Base-by-base conservation (phyloP, 208 protist genomes). In the Wallacemonas sp. region DNA sequence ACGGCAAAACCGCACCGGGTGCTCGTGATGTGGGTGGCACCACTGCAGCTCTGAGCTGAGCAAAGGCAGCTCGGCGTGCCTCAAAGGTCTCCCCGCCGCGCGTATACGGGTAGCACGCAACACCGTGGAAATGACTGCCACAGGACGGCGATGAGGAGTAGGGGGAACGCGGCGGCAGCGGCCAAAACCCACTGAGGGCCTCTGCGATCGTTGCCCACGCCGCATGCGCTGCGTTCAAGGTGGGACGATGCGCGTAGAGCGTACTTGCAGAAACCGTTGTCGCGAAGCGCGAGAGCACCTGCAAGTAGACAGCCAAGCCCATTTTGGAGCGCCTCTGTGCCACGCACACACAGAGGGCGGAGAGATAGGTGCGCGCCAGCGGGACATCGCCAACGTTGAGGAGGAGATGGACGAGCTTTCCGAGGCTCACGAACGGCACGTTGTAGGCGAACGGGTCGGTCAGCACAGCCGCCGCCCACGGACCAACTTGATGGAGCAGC, bases 321-420 rank as follows among this genome's bases (percentile, higher is more conserved):
- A 68, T 16, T 8, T 55, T 70, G 38, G 74, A 83, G 26, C 78
- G 74, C 55, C 70, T 54, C 33, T 73, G 70, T 24, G 68, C 63
- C n/a, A 80, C 67, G 17, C 81, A 78, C 43, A 61, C 58, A 2
- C 52, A 74, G 12, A 87, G 30, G 16, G 78, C 30, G 0, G 79
- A 72, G 16, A 87, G 21, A 70, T 88, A 87, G 34, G 71, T 72
- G 47, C 80, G 78, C 12, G 81, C 85, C 21, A 88, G 61, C n/a
- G 81, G 75, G 11, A 65, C 49, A 47, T 92, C 85, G 19, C 85
- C 80, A 21, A 62, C 70, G 16, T 72, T 61, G 34, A 87, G 58
- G 11, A 80, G 69, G 11, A 24, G 24, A 2, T 61, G 24, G 34
- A 74, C 60, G 19, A 87, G 64, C 34, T 47, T 54, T 0, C 62